Conservation (phyloP, 768 basidiomycete genomes). For the Tylopilus subfusipes region DNA sequence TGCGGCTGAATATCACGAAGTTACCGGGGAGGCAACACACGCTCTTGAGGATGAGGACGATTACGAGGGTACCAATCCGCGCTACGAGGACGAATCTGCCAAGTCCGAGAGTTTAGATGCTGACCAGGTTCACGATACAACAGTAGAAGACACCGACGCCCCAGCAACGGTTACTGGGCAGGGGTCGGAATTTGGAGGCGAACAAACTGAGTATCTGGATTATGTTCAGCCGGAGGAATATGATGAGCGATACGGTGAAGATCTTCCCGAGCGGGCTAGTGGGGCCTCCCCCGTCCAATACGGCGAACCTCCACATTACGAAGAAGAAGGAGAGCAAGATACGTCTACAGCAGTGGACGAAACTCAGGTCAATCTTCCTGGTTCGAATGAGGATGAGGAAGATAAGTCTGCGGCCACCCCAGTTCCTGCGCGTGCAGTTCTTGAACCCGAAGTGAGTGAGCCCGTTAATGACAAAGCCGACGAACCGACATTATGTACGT, state of each 20-base stretch:
- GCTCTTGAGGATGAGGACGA: conserved; percentile 22
- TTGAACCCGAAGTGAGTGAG: conserved; percentile 8
- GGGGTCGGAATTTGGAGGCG: conserved; percentile 23
- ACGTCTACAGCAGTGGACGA: conserved; percentile 19
- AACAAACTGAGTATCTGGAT: conserved; percentile 34
- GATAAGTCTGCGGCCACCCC: conserved; percentile 15
- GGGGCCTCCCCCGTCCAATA: conserved; percentile 13
- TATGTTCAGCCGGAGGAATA: conserved; percentile 34
- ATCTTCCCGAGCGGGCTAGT: conserved; percentile 29
- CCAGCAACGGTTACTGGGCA: conserved; percentile 6
- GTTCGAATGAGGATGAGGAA: conserved; percentile 13
- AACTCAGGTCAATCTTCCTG: conserved; percentile 8
- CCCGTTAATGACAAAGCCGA: neutral
- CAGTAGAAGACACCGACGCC: conserved; percentile 22
- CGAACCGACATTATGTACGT: conserved; percentile 10
- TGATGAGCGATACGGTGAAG: conserved; percentile 36
- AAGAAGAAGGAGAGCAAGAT: conserved; percentile 24
- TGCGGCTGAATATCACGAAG: conserved; percentile 17
- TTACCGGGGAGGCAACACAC: conserved; percentile 10
- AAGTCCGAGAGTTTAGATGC: conserved; percentile 26
- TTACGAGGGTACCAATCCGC: conserved; percentile 16
- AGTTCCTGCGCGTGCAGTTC: neutral
- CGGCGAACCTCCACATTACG: conserved; percentile 18
- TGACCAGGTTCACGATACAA: conserved; percentile 26
- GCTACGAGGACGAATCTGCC: conserved; percentile 17